Evolutionary conservation across 768 basidiomycete genomes (phyloP), one percentile per base, ranked within the genome.

Genomic region (Pleurotus tuoliensis): DNA sequence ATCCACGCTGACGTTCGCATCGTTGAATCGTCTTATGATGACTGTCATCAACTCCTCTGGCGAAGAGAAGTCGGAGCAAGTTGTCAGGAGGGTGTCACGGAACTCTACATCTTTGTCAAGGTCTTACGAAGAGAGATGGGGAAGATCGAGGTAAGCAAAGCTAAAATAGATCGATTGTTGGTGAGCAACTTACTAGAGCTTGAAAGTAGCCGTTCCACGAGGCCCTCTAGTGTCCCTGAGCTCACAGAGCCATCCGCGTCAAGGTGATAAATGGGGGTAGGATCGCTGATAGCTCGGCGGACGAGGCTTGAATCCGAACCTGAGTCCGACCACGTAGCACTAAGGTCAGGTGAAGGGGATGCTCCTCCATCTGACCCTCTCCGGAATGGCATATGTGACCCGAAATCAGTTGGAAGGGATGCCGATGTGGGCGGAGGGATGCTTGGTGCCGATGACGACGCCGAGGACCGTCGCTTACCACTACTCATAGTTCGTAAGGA

Each of bases 41-140:
- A 72, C 62, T 5, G 56, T 58, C 57, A 79, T 75, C 13, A 81
- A 60, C 24, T 70, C 72, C 47, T 75, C 72, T 3, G 74, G 64
- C 5, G 74, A 73, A 1, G 76, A 72, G 58, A 79, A 81, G 41
- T 76, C 74, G 16, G 67, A 63, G 62, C 70, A 80, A 9, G 72
- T 74, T 1, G 71, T 69, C 20, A 82, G 67, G 34, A 82, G 64
- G 38, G 71, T 64, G 56, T 76, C 75, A 50, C 70, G 66, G 58
- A 73, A 76, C 38, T 77, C 73, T 7, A 61, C 37, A 52, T 75
- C 73, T 27, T 66, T 68, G 44, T 66, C 63, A 46, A 64, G 48
- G 59, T 71, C 71, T 78, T 54, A 13, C 20, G 30, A 11, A 20
- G 43, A 16, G 41, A 47, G 44, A 24, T 30, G 16, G 47, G 25